Conservation (phyloP, 768 basidiomycete genomes). For the Rhodosporidiobolus sp. region DNA sequence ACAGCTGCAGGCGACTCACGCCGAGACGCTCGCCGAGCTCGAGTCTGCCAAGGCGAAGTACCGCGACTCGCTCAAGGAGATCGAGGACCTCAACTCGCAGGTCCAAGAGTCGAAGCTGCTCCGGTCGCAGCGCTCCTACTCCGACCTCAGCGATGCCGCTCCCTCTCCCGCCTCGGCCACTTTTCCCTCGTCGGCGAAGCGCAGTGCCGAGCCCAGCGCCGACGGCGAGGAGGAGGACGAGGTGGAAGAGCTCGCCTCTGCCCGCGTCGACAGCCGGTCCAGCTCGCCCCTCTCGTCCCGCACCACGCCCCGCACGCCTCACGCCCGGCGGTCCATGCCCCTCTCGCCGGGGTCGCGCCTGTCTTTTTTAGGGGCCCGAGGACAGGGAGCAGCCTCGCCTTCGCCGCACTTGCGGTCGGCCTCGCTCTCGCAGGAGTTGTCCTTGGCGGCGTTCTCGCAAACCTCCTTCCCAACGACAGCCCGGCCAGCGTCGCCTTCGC, state of each 20-base stretch:
- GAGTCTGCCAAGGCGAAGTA: conserved; percentile 77
- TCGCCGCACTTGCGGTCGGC: conserved; percentile 77
- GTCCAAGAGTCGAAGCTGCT: conserved; percentile 75
- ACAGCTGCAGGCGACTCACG: conserved; percentile 75
- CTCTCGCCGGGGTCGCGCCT: conserved; percentile 34
- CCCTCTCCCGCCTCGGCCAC: conserved; percentile 11
- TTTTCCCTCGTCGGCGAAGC: neutral
- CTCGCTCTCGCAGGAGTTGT: conserved; percentile 86
- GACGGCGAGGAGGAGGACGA: conserved; percentile 22
- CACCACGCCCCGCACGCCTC: conserved; percentile 28
- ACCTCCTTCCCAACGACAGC: conserved; percentile 44
- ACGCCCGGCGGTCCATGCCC: conserved; percentile 41
- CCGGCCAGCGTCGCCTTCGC: conserved; percentile 28
- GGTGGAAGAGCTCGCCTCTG: conserved; percentile 18
- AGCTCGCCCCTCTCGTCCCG: conserved; percentile 11
- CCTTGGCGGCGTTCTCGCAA: conserved; percentile 50
- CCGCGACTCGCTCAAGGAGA: conserved; percentile 81
- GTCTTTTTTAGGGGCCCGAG: conserved; percentile 44
- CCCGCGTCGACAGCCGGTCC: conserved; percentile 2
- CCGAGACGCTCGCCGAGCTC: conserved; percentile 73
- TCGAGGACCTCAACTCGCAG: conserved; percentile 87
- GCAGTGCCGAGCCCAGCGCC: neutral
- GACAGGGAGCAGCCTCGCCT: conserved; percentile 29
- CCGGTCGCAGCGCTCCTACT: conserved; percentile 1
- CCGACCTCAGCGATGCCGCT: conserved; percentile 1